These are phyloP conservation scores for Cucumis cinereus DNA, from an alignment of 306 rosid species.

Conservation along the genomic window DNA sequence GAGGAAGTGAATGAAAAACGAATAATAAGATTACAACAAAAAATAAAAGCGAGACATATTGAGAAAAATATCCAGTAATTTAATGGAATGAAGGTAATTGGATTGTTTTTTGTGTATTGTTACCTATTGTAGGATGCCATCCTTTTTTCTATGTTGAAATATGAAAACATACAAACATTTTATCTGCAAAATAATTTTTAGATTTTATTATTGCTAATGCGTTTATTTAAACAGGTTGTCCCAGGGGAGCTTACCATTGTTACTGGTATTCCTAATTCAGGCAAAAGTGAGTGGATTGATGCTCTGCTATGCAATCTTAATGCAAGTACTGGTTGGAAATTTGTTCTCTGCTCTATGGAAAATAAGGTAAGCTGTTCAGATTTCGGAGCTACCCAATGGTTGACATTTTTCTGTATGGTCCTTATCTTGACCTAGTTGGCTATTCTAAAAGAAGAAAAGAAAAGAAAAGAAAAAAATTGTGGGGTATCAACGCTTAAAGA, in stretches of 20 bases:
- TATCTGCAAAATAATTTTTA: not conserved
- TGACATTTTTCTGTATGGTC: not conserved
- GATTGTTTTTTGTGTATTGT: not conserved
- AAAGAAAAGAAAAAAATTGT: no score
- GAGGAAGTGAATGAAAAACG: no score
- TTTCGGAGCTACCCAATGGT: constrained; percentile 6
- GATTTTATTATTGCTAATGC: not conserved
- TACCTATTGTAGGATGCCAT: not conserved
- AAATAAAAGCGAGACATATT: no score
- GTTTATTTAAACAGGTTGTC: constrained; percentile 48
- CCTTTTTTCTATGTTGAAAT: not conserved
- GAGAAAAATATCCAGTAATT: no score
- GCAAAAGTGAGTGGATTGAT: constrained; percentile 99
- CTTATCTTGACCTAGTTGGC: not conserved
- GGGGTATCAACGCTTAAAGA: not conserved
- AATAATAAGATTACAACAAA: no score
- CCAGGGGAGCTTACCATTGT: constrained; percentile 91
- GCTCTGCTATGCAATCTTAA: constrained; percentile 89
- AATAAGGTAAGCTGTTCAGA: constrained; percentile 47
- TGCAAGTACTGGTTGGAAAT: constrained; percentile 58
- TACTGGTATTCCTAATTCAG: constrained; percentile 95
- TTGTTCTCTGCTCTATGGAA: constrained; percentile 93
- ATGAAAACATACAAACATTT: not conserved
- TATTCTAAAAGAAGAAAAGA: not conserved
- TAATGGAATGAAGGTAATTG: not conserved